Conservation (phyloP, 148 eudicot species). For the Polygonum aviculare region DNA sequence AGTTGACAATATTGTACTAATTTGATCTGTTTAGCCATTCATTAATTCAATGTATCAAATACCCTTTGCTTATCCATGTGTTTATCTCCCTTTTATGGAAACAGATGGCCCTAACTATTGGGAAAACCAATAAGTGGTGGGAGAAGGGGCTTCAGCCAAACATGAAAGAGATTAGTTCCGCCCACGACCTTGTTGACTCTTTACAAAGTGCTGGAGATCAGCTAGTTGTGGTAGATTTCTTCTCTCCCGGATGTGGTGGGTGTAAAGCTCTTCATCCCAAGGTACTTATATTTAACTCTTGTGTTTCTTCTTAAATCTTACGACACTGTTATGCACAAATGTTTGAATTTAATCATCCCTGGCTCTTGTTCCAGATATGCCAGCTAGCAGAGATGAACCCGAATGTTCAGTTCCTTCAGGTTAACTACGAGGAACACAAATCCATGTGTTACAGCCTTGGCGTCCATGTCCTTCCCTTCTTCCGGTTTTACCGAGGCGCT, state of each 20-base stretch:
- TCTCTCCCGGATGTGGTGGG: constrained; percentile 86
- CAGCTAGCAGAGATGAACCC: constrained; percentile 85
- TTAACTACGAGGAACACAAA: constrained; percentile 79
- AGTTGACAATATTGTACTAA: neutral
- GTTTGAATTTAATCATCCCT: neutral
- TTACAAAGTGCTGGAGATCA: constrained; percentile 58
- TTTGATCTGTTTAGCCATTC: neutral
- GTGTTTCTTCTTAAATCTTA: neutral
- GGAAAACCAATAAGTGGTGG: constrained; percentile 77
- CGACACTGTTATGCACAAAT: neutral
- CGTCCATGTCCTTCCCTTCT: constrained; percentile 90
- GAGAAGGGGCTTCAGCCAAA: constrained; percentile 71
- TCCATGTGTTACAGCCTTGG: constrained; percentile 75
- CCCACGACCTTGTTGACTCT: constrained; percentile 66
- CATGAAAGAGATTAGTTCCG: constrained; percentile 58
- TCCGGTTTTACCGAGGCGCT: constrained; percentile 80
- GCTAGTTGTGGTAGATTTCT: constrained; percentile 69
- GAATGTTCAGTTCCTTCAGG: constrained; percentile 65
- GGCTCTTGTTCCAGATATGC: constrained; percentile 44
- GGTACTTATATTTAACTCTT: constrained; percentile 23
- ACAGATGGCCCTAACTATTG: constrained; percentile 42
- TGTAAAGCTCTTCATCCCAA: constrained; percentile 89
- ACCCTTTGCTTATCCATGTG: neutral
- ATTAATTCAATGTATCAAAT: neutral
- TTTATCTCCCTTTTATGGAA: neutral